Base-by-base conservation (phyloP, 306 rosid species). In the Cucurbita ficifolia region DNA sequence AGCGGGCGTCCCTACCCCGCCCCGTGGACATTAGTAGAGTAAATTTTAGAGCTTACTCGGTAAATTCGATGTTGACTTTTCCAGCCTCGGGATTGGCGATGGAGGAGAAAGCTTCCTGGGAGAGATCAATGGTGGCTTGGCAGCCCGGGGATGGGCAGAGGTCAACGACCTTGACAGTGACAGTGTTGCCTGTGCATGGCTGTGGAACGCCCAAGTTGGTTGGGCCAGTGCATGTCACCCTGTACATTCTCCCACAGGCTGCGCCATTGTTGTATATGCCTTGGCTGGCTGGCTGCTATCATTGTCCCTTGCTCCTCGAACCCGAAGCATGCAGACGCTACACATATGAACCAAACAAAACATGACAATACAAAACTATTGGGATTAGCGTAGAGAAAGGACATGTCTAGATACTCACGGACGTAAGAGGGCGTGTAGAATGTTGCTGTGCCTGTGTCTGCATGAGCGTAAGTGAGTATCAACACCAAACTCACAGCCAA, bases 81-180 rank as follows among this genome's bases (percentile, higher is more conserved):
- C 72, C 72, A 40, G 72, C 52, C 5, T 65, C 51, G 10, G 48
- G 14, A 16, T 40, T 21, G 35, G 60, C 60, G 10, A 55, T 55
- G 0, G 10, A 10, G 18, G 72, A 8, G 29, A 65, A 65, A 42
- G 72, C 72, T 65, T 65, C 50, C 3, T 42, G 72, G 11, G 72
- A 65, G 48, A 65, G 72, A 18, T 65, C 72, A 42, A 65, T 65
- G 72, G 72, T 65, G 49, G n/a, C 51, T 42, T 39, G 51, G 51
- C 72, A 65, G 19, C 33, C 72, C n/a, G 72, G 72, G 9, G 72
- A 65, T 9, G 72, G 72, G 72, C 72, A 65, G 35, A 35, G 72
- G 42, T 65, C 72, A 65, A 40, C 72, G 6, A 65, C 48, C 24
- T 65, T 65, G 3, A 65, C 72, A 18, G 72, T 65, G 24, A 65